Evolutionary conservation across 2,329 filamentous ascomycete genomes (phyloP), one percentile per base, ranked within the genome.

Genomic region (Fusarium sp.): DNA sequence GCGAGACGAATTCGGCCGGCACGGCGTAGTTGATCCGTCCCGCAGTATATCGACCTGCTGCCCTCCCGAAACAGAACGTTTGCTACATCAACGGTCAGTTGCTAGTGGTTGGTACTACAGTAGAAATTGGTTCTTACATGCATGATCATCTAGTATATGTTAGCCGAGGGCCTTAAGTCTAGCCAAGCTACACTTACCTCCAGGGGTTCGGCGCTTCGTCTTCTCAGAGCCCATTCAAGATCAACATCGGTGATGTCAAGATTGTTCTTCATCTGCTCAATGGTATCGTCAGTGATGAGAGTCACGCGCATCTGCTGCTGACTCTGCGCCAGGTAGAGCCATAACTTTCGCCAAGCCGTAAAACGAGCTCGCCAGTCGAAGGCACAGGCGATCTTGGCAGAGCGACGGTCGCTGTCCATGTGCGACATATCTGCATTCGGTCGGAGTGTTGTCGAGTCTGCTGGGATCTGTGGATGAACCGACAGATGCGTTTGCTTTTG

Each of bases 281-380:
- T 20, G 8, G 56, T 56, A 20, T 56, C 43, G 2, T 35, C 22
- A 14, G 56, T 65, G 39, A 65, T 56, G 17, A 32, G 22, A 4
- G 45, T 40, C 15, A 62, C 58, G 9, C 62, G 41, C 17, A 65
- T 51, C 37, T 65, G 46, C 25, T 23, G 37, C 43, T 68, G 56
- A 33, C 46, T 20, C 30, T 67, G 59, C 13, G 56, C 61, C 3
- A 62, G 44, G 19, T 56, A 40, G 3, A 40, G n/a, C 53, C 65
- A 65, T 4, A 65, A 53, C 48, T 54, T 41, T 3, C 64, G 44
- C 66, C 63, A 67, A 20, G 54, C 57, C 4, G 49, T 55, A 5
- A 49, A 30, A 9, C 59, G 37, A 22, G 55, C 47, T n/a, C 8
- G 35, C 3, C 2, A 14, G 9, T 10, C 17, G 17, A 37, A 19